Evolutionary conservation across 225 moss, liverwort and hornwort species (phyloP).

Genomic region (Physcomitrellopsis africana): DNA sequence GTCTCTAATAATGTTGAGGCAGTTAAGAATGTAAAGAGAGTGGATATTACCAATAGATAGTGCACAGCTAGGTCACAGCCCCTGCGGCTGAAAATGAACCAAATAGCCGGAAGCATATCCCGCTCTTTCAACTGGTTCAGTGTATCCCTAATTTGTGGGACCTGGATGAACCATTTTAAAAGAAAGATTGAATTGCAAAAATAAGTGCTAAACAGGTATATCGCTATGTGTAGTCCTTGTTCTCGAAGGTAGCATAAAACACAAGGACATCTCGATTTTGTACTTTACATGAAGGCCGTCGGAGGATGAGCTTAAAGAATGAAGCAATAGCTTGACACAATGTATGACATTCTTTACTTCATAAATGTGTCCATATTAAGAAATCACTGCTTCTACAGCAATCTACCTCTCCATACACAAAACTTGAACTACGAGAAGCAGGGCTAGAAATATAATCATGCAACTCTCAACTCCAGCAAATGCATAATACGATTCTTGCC

Average conservation of each 20-base stretch:
- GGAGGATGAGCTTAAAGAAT: no score
- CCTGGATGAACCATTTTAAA: constrained; percentile 41
- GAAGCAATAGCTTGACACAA: no score
- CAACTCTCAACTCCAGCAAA: background rate
- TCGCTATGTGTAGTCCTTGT: background rate
- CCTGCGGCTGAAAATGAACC: constrained; percentile 97
- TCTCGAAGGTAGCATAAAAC: no score
- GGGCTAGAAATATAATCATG: background rate
- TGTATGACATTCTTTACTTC: no score
- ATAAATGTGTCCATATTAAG: background rate
- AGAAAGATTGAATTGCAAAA: constrained; percentile 18
- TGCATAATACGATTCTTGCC: background rate
- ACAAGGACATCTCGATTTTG: no score
- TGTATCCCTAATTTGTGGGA: constrained; percentile 90
- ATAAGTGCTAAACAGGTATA: background rate
- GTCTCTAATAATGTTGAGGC: background rate
- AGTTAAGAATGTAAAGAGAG: constrained; percentile 1
- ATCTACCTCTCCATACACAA: background rate
- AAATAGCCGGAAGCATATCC: constrained; percentile 95
- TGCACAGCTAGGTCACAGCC: constrained; percentile 90
- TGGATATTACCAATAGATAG: constrained; percentile 58
- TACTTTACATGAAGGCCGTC: no score
- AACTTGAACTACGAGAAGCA: background rate
- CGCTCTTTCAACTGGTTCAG: constrained; percentile 73
- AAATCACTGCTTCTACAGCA: background rate